Conservation (phyloP, 768 basidiomycete genomes). For the Amanita polypyramis region DNA sequence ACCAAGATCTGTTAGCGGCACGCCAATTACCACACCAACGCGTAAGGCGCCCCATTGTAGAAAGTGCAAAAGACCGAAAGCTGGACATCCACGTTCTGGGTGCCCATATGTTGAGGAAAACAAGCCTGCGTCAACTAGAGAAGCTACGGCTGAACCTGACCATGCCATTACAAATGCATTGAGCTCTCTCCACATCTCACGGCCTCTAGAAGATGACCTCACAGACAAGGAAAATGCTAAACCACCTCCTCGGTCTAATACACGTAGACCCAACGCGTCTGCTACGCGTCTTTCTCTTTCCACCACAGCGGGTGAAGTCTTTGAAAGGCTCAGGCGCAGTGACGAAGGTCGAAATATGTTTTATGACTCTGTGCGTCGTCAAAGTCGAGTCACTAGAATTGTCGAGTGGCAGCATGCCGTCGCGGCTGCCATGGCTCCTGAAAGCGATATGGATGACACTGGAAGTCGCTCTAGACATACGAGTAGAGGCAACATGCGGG, state of each 20-base stretch:
- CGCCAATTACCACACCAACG: slow-evolving; percentile 22
- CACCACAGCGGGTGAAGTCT: slow-evolving; percentile 3
- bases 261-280: neutral
- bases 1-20: slow-evolving; percentile 1
- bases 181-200: slow-evolving; percentile 33
- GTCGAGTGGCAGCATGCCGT: slow-evolving; percentile 3
- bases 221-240: neutral
- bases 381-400: neutral
- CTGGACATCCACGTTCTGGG: slow-evolving; percentile 54
- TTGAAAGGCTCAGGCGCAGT: slow-evolving; percentile 4
- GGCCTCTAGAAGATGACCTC: slow-evolving; percentile 5
- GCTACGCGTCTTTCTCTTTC: slow-evolving; percentile 3
- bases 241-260: neutral
- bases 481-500: neutral
- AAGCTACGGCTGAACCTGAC: neutral
- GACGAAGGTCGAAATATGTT: neutral
- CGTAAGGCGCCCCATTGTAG: slow-evolving; percentile 45
- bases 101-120: slow-evolving; percentile 34
- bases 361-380: neutral
- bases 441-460: neutral
- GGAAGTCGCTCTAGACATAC: neutral
- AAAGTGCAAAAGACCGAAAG: slow-evolving; percentile 42
- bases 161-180: slow-evolving; percentile 28
- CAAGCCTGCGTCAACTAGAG: neutral
- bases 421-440: neutral